Evolutionary conservation across 176 grass and related monocot species (phyloP).

Genomic region (Elymus sibiricus): DNA sequence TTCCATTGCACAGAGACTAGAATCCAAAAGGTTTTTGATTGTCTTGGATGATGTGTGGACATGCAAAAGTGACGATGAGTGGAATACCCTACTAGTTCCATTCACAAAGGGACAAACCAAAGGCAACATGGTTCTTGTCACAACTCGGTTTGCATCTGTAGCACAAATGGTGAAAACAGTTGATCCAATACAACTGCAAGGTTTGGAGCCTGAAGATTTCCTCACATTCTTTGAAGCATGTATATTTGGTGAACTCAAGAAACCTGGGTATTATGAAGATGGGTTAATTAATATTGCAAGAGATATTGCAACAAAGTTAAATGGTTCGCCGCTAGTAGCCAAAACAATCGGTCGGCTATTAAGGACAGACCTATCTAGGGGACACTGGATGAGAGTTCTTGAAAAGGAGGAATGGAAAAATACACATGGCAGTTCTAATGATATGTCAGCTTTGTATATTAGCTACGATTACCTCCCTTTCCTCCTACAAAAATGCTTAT

Average conservation of each 20-base stretch:
- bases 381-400: background rate
- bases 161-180: background rate
- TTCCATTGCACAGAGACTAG: background rate
- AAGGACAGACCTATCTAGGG: background rate
- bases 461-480: background rate
- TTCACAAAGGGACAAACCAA: background rate
- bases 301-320: no score
- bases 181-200: background rate
- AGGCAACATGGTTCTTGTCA: background rate
- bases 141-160: background rate
- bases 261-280: fast-evolving
- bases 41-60: constrained; percentile 31
- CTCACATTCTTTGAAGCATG: no score
- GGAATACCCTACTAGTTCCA: background rate
- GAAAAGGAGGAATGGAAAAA: background rate
- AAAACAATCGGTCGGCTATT: background rate
- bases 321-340: background rate
- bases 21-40: background rate
- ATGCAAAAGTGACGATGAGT: background rate
- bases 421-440: background rate
- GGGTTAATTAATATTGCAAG: no score
- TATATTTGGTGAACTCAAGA: no score
- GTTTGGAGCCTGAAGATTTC: background rate
- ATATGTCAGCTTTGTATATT: background rate
- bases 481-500: background rate